These are phyloP conservation scores for Aspergillus olivimuriae DNA, from an alignment of 495 filamentous ascomycete genomes.

Conservation along the genomic window DNA sequence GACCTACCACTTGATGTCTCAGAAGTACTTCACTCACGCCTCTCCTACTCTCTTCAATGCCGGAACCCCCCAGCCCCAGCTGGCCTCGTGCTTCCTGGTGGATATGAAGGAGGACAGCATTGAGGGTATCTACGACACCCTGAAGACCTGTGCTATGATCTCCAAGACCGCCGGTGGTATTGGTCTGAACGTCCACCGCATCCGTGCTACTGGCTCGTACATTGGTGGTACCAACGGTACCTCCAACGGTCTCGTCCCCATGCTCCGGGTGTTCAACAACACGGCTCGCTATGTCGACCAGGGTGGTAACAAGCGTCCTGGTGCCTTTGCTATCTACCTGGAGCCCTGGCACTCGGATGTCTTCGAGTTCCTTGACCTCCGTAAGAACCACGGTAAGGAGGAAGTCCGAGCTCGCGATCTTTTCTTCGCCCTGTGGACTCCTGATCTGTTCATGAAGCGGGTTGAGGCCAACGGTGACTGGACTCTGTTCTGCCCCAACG, in stretches of 20 bases:
- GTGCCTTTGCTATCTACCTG: constrained; percentile 98
- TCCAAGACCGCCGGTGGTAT: constrained; percentile 99
- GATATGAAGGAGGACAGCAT: constrained; percentile 99
- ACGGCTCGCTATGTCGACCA: constrained; percentile 98
- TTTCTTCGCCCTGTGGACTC: constrained; percentile 97
- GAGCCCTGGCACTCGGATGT: constrained; percentile 99
- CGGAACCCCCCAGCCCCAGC: constrained; percentile 85
- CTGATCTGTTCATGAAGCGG: constrained; percentile 99
- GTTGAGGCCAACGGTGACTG: constrained; percentile 92
- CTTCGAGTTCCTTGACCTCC: constrained; percentile 92
- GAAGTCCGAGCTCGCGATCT: constrained; percentile 94
- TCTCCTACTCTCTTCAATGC: constrained; percentile 98
- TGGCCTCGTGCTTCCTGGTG: constrained; percentile 95
- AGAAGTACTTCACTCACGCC: constrained; percentile 95
- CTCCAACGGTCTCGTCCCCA: constrained; percentile 94
- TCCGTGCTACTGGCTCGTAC: constrained; percentile 94
- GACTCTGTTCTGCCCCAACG: constrained; percentile 96
- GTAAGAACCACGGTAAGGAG: constrained; percentile 99
- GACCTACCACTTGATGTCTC: constrained; percentile 97
- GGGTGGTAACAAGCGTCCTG: constrained; percentile 97
- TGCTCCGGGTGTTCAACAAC: constrained; percentile 98
- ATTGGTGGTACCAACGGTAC: constrained; percentile 96
- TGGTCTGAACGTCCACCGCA: constrained; percentile 90
- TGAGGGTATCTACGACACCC: constrained; percentile 96
- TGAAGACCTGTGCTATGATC: constrained; percentile 99